Conservation (phyloP, 164 flowering plant genomes). For the Sedum album region DNA sequence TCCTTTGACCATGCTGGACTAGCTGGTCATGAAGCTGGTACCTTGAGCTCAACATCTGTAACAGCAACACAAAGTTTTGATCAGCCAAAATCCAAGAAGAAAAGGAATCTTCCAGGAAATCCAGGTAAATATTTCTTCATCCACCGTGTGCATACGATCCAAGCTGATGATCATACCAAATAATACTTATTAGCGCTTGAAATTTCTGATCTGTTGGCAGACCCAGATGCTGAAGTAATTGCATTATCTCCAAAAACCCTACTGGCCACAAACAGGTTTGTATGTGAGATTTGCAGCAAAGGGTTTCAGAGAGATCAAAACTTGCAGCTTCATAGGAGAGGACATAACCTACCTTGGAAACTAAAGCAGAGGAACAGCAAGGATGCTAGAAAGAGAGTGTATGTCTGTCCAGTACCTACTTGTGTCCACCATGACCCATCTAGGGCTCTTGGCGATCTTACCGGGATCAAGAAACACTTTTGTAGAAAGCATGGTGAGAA, state of each 20-base stretch:
- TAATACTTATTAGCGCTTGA: background rate
- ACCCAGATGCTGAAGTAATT: conserved; percentile 90
- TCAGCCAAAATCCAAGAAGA: conserved; percentile 46
- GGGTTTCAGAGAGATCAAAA: conserved; percentile 97
- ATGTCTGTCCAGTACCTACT: conserved; percentile 73
- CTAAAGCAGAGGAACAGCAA: conserved; percentile 63
- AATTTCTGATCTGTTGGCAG: conserved; percentile 26
- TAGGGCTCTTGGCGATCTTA: conserved; percentile 95
- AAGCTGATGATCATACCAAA: background rate
- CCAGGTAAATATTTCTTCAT: conserved; percentile 42
- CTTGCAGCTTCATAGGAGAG: conserved; percentile 89
- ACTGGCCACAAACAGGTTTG: conserved; percentile 75
- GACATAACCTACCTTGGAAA: conserved; percentile 96
- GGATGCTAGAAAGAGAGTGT: conserved; percentile 55
- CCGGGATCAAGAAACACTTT: conserved; percentile 92
- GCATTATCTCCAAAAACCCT: conserved; percentile 79
- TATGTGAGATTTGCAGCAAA: conserved; percentile 93
- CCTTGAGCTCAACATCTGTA: conserved; percentile 25
- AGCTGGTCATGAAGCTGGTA: conserved; percentile 29
- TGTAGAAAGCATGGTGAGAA: conserved; percentile 90
- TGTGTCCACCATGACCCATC: conserved; percentile 83
- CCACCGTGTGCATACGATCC: background rate
- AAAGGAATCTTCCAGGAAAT: conserved; percentile 82
- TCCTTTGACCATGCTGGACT: conserved; percentile 16
- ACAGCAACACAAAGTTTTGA: conserved; percentile 18